Percentiles rank a stretch among this genome's conserved stretches.
These are phyloP conservation scores for Microbotryum intermedium DNA, from an alignment of 1,284 basidiomycete species.

Conservation along the genomic window DNA sequence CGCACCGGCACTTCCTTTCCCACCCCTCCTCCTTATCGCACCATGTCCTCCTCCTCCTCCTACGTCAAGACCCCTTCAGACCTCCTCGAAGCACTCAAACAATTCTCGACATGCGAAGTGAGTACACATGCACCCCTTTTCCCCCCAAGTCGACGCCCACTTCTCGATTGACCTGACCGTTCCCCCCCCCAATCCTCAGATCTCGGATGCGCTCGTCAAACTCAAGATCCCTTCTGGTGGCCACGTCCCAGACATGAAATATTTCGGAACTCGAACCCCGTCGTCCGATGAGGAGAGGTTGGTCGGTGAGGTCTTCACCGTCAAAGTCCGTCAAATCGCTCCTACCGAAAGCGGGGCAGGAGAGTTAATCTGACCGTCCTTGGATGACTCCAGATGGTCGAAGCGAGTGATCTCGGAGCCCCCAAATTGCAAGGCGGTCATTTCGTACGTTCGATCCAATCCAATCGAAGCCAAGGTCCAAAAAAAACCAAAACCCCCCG, in stretches of 20 bases:
- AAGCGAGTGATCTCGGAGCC: conserved; percentile 51
- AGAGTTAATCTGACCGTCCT: background rate
- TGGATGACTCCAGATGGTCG: conserved; percentile 52
- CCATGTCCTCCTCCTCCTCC: background rate
- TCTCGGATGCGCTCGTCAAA: conserved; percentile 86
- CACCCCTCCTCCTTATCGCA: too few species aligned
- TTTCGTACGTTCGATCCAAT: conserved; percentile 58
- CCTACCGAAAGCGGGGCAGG: too few species aligned
- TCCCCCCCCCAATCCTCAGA: conserved; percentile 40
- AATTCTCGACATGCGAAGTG: conserved; percentile 26
- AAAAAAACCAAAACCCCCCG: too few species aligned
- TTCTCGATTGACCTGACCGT: background rate
- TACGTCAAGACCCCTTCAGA: background rate
- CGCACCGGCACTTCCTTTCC: too few species aligned
- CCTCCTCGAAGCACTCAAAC: background rate
- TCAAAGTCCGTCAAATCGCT: conserved; percentile 47
- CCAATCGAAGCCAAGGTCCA: too few species aligned
- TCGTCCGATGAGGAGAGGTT: conserved; percentile 38
- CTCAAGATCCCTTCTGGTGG: conserved; percentile 69
- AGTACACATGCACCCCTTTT: background rate
- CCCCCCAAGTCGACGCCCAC: background rate
- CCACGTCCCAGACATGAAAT: conserved; percentile 67
- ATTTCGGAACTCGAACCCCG: conserved; percentile 44
- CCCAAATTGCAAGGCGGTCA: conserved; percentile 59
- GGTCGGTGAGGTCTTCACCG: conserved; percentile 81